phyloP scores from a whole-genome alignment of 352 stramenopile species.

The Thalassiosira mediterranea region DNA sequence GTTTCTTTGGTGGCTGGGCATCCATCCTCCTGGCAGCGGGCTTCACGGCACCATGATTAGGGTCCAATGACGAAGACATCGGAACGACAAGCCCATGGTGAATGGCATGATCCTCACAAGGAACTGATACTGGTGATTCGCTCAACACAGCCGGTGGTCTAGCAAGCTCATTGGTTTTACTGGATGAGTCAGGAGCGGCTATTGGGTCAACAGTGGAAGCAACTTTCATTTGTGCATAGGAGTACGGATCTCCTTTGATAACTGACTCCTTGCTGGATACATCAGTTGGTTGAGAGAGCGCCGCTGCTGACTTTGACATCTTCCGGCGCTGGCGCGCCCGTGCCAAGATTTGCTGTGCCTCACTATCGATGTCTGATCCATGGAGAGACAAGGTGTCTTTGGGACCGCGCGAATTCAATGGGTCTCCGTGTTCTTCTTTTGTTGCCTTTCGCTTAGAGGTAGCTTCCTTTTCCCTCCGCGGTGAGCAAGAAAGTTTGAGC shows the following conservation, averaged over 20 bases:
- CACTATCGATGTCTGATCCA: conserved; percentile 28
- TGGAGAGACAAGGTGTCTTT: not conserved
- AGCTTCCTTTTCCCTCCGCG: not conserved
- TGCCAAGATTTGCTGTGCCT: conserved; percentile 53
- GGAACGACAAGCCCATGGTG: not conserved
- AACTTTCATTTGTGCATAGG: not conserved
- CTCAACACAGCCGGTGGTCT: conserved; percentile 41
- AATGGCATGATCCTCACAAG: conserved; percentile 14
- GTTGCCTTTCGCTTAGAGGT: not conserved
- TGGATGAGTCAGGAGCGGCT: not conserved
- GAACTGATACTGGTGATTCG: conserved; percentile 53
- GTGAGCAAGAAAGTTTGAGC: conserved; percentile 16
- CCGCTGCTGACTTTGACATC: conserved; percentile 11
- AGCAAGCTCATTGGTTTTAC: not conserved
- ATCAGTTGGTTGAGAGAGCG: not conserved
- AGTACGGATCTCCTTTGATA: conserved; percentile 3
- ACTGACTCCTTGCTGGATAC: not conserved
- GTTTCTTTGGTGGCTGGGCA: not conserved
- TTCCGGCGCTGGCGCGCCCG: conserved; percentile 42
- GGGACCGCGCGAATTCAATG: not conserved
- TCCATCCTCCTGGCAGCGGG: not conserved
- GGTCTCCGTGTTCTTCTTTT: not conserved
- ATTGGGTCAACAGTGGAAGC: not conserved
- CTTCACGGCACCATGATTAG: conserved; percentile 1
- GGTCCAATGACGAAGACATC: conserved; percentile 2